Conservation (phyloP, 2,329 filamentous ascomycete species). For the Claviceps quebecensis region DNA sequence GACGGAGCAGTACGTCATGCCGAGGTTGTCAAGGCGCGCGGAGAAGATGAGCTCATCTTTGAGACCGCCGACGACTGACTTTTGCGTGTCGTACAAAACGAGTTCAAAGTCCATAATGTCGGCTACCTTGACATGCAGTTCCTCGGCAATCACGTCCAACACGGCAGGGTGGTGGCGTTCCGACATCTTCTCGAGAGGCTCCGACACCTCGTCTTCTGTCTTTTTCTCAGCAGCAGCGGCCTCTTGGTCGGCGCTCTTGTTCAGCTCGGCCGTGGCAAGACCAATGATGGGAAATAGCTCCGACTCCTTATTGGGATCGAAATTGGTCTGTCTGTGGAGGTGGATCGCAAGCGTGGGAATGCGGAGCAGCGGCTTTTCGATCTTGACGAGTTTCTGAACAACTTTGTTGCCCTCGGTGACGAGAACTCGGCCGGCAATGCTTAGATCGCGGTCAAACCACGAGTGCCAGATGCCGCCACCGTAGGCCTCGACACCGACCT, state of each 20-base stretch:
- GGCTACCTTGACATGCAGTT: constrained; percentile 55
- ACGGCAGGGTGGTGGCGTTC: constrained; percentile 84
- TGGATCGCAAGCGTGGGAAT: constrained; percentile 93
- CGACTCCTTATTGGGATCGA: constrained; percentile 92
- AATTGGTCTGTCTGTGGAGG: constrained; percentile 71
- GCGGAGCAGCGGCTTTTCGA: constrained; percentile 78
- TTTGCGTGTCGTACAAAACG: constrained; percentile 92
- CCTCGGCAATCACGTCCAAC: constrained; percentile 68
- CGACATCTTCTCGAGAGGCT: constrained; percentile 60
- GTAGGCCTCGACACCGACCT: constrained; percentile 93
- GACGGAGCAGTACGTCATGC: constrained; percentile 90
- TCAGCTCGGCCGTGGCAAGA: constrained; percentile 75
- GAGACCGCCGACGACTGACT: constrained; percentile 75
- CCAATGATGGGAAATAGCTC: constrained; percentile 91
- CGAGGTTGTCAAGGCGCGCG: constrained; percentile 85
- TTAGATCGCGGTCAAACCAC: constrained; percentile 93
- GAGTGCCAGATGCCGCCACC: constrained; percentile 96
- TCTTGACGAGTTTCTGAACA: constrained; percentile 73
- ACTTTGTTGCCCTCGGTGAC: constrained; percentile 61
- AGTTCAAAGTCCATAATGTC: constrained; percentile 89
- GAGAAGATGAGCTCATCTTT: constrained; percentile 94
- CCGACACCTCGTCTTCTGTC: constrained; percentile 40
- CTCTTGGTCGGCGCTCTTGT: constrained; percentile 47
- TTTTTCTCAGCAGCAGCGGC: constrained; percentile 22
- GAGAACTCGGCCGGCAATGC: constrained; percentile 78